Evolutionary conservation across 2,329 filamentous ascomycete species (phyloP).

Genomic region (Neofusicoccum sp.): DNA sequence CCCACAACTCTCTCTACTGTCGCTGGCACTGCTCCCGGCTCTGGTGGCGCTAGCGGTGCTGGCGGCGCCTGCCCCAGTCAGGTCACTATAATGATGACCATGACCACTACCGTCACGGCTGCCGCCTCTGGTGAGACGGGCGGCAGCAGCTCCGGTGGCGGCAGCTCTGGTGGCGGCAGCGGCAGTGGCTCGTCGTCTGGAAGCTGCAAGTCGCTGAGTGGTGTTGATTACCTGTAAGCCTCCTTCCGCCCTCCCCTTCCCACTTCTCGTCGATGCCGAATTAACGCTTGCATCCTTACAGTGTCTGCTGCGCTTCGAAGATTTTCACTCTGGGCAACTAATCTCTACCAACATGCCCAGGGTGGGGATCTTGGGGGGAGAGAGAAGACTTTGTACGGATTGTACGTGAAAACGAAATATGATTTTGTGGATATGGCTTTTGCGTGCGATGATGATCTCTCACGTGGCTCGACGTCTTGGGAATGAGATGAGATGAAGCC

Average conservation of each 20-base stretch:
- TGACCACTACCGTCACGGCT: conserved; percentile 1
- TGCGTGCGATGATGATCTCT: too few relatives aligned
- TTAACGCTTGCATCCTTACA: not conserved
- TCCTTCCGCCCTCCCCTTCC: not conserved
- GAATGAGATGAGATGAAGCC: too few relatives aligned
- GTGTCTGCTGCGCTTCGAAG: conserved; percentile 7
- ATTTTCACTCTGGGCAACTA: conserved; percentile 6
- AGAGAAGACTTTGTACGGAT: too few relatives aligned
- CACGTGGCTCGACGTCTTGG: too few relatives aligned
- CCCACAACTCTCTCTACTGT: not conserved
- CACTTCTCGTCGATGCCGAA: not conserved
- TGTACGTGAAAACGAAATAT: too few relatives aligned
- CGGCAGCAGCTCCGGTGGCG: not conserved
- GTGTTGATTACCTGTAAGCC: conserved; percentile 1
- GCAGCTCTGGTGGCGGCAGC: not conserved
- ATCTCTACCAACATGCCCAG: not conserved
- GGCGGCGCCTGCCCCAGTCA: not conserved
- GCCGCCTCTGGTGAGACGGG: not conserved
- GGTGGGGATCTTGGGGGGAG: too few relatives aligned
- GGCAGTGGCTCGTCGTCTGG: not conserved
- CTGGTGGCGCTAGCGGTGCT: not conserved
- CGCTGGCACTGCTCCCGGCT: not conserved
- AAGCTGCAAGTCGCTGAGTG: not conserved
- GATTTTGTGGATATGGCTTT: too few relatives aligned
- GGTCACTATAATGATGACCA: conserved; percentile 8